Evolutionary conservation across 1,139 yeast genomes (phyloP).

Genomic region (Yamadazyma membranifaciens): DNA sequence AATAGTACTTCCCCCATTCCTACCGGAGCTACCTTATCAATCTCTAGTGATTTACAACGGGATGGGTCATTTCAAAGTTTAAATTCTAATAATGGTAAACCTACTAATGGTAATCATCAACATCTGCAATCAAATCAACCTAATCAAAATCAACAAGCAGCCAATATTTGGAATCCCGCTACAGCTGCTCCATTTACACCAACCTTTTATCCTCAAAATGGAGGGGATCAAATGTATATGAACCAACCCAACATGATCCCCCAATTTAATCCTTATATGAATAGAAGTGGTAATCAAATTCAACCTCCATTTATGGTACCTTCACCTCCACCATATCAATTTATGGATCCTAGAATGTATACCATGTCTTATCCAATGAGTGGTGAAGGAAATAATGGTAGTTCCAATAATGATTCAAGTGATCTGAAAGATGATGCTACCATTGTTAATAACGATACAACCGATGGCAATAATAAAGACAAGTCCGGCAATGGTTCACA

Average conservation of each 20-base stretch:
- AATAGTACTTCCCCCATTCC: constrained; percentile 53
- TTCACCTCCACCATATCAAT: constrained; percentile 36
- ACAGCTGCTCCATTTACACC: constrained; percentile 61
- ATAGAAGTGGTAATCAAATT: constrained; percentile 20
- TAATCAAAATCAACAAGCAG: constrained; percentile 10
- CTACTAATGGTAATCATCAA: background rate
- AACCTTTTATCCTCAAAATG: constrained; percentile 9
- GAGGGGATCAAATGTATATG: constrained; percentile 5
- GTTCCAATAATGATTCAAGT: constrained; percentile 8
- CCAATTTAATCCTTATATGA: constrained; percentile 17
- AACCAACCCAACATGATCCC: constrained; percentile 14
- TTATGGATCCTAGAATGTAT: constrained; percentile 39
- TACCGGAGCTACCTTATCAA: constrained; percentile 38
- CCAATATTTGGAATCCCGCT: constrained; percentile 65
- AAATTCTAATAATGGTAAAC: background rate
- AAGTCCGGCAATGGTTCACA: background rate
- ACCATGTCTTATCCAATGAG: constrained; percentile 20
- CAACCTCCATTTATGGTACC: constrained; percentile 44
- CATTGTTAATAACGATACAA: constrained; percentile 10
- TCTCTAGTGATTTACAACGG: constrained; percentile 23
- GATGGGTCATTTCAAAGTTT: constrained; percentile 4
- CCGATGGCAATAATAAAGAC: background rate
- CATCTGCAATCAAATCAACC: background rate
- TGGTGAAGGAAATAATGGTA: constrained; percentile 15
- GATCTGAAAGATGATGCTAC: constrained; percentile 7